Base-by-base conservation (phyloP, 208 protist species). In the Crithidia expoeki region DNA sequence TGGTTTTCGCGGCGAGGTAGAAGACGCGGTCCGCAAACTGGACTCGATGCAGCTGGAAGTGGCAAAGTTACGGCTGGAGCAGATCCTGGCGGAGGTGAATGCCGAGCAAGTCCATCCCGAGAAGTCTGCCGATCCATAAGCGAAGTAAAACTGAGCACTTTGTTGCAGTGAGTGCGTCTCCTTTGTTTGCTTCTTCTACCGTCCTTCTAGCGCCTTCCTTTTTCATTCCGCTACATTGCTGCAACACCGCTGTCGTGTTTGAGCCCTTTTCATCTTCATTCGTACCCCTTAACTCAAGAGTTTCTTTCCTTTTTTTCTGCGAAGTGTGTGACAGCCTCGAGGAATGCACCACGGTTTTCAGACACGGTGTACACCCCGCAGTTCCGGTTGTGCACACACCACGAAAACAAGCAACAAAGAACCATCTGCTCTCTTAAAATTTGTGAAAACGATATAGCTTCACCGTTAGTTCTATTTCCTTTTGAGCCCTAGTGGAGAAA, bases 31-130 rank as follows among this genome's bases (percentile, higher is more conserved):
- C 28, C 4, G 40, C 19, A 33, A 64, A 21, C 53, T 82, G 19
- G 59, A 78, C 27, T 58, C 40, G 52, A 68, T 68, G 38, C 77
- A 82, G 63, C 62, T 82, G 2, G 65, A 75, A 32, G 77, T 82
- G 27, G 77, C 77, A 21, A 66, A 67, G 56, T 56, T 78, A 53
- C 71, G 77, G 2, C 61, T 82, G 47, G 60, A 82, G 56, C 67
- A 75, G 40, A 56, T 69, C 27, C 56, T 79, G 51, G 59, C 74
- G 4, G 53, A 46, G 47, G 40, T 75, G 4, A 52, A 21, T 0
- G 61, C 69, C 17, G 61, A 68, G 33, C 69, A 68, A 44, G 1
- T 32, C 4, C 46, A 50, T 4, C 61, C 32, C 16, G 49, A 23
- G 30, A 14, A 11, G 16, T 28, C 7, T 3, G 27, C 5, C 49